These are phyloP conservation scores for Tuber calosporum DNA, from an alignment of 495 filamentous ascomycete species.

Conservation along the genomic window DNA sequence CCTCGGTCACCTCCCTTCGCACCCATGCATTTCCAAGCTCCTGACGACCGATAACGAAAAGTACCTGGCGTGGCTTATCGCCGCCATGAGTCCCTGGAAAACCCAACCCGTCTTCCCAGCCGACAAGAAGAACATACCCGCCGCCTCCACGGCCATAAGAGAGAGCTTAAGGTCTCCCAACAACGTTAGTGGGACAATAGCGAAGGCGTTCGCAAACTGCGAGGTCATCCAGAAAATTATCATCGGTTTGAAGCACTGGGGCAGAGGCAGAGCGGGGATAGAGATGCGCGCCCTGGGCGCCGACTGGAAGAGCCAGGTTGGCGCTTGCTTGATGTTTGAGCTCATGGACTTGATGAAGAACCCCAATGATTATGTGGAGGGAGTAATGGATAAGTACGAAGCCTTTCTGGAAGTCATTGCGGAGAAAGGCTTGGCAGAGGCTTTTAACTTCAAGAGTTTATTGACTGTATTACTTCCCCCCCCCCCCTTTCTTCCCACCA, in stretches of 20 bases:
- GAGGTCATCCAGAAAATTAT: constrained; percentile 53
- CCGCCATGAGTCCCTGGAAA: constrained; percentile 69
- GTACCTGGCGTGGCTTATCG: constrained; percentile 69
- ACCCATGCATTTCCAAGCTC: constrained; percentile 11
- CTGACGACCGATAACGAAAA: constrained; percentile 41
- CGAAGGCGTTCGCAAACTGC: constrained; percentile 54
- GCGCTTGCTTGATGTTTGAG: constrained; percentile 66
- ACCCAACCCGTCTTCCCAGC: constrained; percentile 45
- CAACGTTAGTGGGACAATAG: constrained; percentile 60
- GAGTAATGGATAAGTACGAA: constrained; percentile 43
- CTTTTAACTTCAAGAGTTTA: constrained; percentile 35
- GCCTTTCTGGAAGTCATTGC: constrained; percentile 47
- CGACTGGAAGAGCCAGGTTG: constrained; percentile 66
- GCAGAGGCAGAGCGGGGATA: constrained; percentile 46
- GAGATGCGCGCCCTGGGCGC: constrained; percentile 68
- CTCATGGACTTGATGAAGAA: constrained; percentile 46
- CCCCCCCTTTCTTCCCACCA: neutral
- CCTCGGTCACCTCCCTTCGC: constrained; percentile 23
- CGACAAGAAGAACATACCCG: constrained; percentile 46
- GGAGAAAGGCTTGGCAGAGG: constrained; percentile 45
- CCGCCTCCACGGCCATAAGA: constrained; percentile 52
- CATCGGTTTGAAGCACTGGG: constrained; percentile 44
- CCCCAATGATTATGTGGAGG: neutral
- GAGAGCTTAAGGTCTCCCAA: constrained; percentile 77
- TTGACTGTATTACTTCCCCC: constrained; percentile 19